phyloP scores from a whole-genome alignment of 1,284 basidiomycete species.

The Naganishia sp. region DNA sequence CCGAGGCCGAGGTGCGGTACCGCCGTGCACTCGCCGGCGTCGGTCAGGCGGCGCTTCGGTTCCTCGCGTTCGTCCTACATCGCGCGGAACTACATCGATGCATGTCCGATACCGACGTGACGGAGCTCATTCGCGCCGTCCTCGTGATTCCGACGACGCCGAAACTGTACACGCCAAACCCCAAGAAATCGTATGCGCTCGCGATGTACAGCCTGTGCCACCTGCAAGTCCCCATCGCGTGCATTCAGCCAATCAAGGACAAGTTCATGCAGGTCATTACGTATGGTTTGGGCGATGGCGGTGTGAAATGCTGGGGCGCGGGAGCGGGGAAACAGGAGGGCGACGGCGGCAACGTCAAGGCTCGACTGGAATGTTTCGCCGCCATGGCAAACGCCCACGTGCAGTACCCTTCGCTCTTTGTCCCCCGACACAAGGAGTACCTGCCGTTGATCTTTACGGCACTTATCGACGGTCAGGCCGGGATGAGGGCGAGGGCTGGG shows the following conservation, averaged over 20 bases:
- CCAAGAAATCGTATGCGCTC: constrained; percentile 52
- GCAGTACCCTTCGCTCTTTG: constrained; percentile 47
- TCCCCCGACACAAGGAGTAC: constrained; percentile 42
- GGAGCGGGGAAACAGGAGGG: constrained; percentile 20
- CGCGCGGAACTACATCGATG: constrained; percentile 39
- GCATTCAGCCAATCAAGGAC: constrained; percentile 42
- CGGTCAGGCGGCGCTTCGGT: constrained; percentile 43
- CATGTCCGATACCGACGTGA: constrained; percentile 49
- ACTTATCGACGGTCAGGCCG: constrained; percentile 32
- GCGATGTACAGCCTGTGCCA: constrained; percentile 47
- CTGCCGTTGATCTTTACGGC: constrained; percentile 42
- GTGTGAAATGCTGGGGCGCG: constrained; percentile 30
- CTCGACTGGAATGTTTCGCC: constrained; percentile 44
- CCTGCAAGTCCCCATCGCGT: constrained; percentile 42
- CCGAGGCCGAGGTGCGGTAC: constrained; percentile 50
- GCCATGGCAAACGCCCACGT: constrained; percentile 46
- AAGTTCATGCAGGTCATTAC: constrained; percentile 46
- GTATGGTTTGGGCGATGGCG: constrained; percentile 33
- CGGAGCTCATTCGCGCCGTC: constrained; percentile 45
- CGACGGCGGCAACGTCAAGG: constrained; percentile 36
- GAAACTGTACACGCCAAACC: constrained; percentile 47
- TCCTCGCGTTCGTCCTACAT: constrained; percentile 43
- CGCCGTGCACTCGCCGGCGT: constrained; percentile 50
- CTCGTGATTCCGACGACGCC: constrained; percentile 49
- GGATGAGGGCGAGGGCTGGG: constrained; percentile 41